phyloP scores from a whole-genome alignment of 371 early-diverging fungal species.

The Enteropsectra breve region DNA sequence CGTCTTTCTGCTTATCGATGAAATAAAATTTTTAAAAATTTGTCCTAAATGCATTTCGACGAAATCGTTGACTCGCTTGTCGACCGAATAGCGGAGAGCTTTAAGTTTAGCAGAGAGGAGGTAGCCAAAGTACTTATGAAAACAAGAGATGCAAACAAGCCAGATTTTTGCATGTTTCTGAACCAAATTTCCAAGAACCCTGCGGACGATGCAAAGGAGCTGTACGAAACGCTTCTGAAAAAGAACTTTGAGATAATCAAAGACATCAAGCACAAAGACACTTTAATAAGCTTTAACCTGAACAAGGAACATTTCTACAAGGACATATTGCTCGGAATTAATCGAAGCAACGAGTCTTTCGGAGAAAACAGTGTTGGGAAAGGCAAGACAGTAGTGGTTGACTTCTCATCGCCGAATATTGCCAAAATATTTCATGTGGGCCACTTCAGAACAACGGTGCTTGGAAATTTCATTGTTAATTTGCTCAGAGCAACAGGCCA shows the following conservation, averaged over 20 bases:
- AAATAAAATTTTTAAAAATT: background rate
- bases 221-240: slow-evolving; percentile 6
- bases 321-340: slow-evolving; percentile 35
- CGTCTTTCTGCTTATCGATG: background rate
- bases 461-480: slow-evolving; percentile 82
- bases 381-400: slow-evolving; percentile 70
- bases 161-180: slow-evolving; percentile 40
- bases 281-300: slow-evolving; percentile 38
- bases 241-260: slow-evolving; percentile 14
- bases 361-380: slow-evolving; percentile 60
- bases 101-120: slow-evolving; percentile 15
- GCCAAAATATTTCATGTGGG: slow-evolving; percentile 99
- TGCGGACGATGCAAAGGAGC: slow-evolving; percentile 12
- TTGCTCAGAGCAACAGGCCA: slow-evolving; percentile 75
- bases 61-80: slow-evolving; percentile 29
- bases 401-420: slow-evolving; percentile 93
- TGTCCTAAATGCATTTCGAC: slow-evolving; percentile 24
- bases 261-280: slow-evolving; percentile 9
- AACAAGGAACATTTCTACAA: slow-evolving; percentile 27
- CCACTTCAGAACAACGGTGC: slow-evolving; percentile 89
- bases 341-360: slow-evolving; percentile 29
- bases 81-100: slow-evolving; percentile 8
- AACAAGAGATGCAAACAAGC: slow-evolving; percentile 18
- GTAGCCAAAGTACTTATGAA: slow-evolving; percentile 22
- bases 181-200: slow-evolving; percentile 23